Percentiles rank a stretch among this genome's conserved stretches.
Conservation (phyloP, 164 flowering plant genomes). For the Vitis riparia region DNA sequence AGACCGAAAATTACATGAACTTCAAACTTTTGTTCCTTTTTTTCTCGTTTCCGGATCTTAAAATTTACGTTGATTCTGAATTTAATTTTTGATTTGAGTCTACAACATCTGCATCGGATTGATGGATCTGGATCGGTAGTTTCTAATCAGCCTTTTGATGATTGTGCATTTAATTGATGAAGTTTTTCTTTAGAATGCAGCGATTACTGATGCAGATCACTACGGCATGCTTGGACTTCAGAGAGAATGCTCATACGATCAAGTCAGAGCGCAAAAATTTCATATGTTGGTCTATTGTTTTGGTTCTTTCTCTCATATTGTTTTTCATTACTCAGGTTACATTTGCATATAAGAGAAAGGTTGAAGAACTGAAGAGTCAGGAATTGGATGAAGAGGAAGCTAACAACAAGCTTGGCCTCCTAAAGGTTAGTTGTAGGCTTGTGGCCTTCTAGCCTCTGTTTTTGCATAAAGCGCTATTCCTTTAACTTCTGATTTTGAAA, state of each 20-base stretch:
- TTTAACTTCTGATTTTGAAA: not conserved
- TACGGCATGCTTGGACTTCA: conserved; percentile 69
- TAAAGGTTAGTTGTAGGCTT: conserved; percentile 43
- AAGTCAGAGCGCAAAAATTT: conserved; percentile 32
- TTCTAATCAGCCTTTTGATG: not conserved
- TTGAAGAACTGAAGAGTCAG: conserved; percentile 47
- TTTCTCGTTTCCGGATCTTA: not conserved
- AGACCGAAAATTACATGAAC: not conserved
- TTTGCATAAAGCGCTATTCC: too few relatives aligned
- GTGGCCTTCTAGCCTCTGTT: too few relatives aligned
- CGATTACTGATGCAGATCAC: conserved; percentile 77
- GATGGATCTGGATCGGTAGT: too few relatives aligned
- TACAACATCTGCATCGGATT: too few relatives aligned
- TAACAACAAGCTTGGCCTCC: conserved; percentile 46
- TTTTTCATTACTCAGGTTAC: conserved; percentile 38
- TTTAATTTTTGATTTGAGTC: too few relatives aligned
- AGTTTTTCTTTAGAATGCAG: conserved; percentile 62
- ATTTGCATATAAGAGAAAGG: conserved; percentile 53
- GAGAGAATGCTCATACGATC: conserved; percentile 59
- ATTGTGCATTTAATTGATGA: conserved; percentile 23
- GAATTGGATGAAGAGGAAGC: conserved; percentile 60
- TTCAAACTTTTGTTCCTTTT: not conserved
- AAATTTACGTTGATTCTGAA: not conserved
- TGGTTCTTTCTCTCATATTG: not conserved
- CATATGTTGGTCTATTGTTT: not conserved